These are phyloP conservation scores for Trametes cubensis DNA, from an alignment of 768 basidiomycete species.

Conservation along the genomic window DNA sequence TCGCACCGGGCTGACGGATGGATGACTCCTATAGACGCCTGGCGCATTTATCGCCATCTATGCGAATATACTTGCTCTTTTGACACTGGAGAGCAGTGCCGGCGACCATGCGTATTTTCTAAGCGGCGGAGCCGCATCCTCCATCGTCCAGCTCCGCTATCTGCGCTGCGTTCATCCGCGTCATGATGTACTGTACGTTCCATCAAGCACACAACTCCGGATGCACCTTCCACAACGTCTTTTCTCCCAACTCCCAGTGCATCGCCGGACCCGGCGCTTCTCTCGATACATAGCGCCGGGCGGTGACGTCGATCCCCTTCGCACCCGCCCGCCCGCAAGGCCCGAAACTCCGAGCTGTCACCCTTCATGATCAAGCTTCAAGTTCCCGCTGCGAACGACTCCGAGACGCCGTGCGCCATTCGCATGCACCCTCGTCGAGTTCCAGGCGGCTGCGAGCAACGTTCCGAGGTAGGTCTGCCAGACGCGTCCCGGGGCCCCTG, in stretches of 20 bases:
- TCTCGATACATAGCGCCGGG: constrained; percentile 1
- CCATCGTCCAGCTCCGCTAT: no score
- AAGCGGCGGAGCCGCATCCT: no score
- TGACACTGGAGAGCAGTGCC: no score
- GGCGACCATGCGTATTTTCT: no score
- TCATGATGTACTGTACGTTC: neutral
- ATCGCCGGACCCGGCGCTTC: neutral
- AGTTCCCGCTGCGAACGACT: no score
- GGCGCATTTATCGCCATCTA: no score
- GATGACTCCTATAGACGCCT: no score
- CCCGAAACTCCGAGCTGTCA: neutral
- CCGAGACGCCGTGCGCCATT: no score
- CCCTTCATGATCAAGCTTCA: no score
- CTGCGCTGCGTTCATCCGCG: no score
- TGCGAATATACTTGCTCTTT: no score
- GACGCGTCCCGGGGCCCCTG: neutral
- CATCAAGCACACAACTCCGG: neutral
- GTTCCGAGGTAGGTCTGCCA: neutral
- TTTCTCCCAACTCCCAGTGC: neutral
- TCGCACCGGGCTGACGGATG: no score
- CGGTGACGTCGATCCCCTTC: neutral
- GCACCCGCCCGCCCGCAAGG: neutral
- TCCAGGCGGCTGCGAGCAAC: neutral
- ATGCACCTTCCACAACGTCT: neutral
- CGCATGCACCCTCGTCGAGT: neutral